Conservation (phyloP, 345 rosid genomes). For the Eutrema yunnanense region DNA sequence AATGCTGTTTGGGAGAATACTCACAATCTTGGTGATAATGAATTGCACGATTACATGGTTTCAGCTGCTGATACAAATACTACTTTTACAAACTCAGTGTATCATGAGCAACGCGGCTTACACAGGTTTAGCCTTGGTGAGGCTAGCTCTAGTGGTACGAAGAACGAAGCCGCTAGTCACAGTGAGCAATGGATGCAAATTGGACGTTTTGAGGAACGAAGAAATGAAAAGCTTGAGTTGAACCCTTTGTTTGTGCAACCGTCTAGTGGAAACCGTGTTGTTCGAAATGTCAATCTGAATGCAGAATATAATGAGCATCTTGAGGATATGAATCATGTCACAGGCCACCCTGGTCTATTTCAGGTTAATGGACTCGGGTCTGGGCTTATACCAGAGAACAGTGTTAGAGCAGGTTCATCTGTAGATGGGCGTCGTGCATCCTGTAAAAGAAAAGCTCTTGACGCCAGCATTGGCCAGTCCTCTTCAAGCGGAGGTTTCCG, state of each 20-base stretch:
- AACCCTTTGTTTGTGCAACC: conserved; percentile 41
- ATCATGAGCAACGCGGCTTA: conserved; percentile 45
- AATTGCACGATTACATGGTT: conserved; percentile 40
- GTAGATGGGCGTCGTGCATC: conserved; percentile 52
- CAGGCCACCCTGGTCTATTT: conserved; percentile 33
- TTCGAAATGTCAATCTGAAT: conserved; percentile 50
- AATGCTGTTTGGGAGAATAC: conserved; percentile 58
- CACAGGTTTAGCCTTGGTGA: conserved; percentile 44
- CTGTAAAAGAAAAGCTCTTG: conserved; percentile 77
- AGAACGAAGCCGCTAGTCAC: conserved; percentile 30
- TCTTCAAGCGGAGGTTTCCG: conserved; percentile 50
- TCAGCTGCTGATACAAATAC: conserved; percentile 39
- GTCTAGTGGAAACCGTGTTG: conserved; percentile 30
- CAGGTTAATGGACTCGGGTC: conserved; percentile 35
- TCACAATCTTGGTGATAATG: conserved; percentile 45
- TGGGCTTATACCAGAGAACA: conserved; percentile 35
- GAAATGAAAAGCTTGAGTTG: conserved; percentile 33
- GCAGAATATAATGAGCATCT: conserved; percentile 48
- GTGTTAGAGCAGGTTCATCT: conserved; percentile 41
- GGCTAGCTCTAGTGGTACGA: conserved; percentile 37
- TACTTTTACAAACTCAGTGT: conserved; percentile 36
- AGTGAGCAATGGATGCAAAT: conserved; percentile 39
- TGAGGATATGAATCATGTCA: conserved; percentile 34
- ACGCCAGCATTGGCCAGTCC: conserved; percentile 55
- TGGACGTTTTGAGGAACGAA: conserved; percentile 50